Percentiles rank a stretch among this genome's conserved stretches.
Conservation (phyloP, 2,329 filamentous ascomycete species). For the Beauveria medogensis region DNA sequence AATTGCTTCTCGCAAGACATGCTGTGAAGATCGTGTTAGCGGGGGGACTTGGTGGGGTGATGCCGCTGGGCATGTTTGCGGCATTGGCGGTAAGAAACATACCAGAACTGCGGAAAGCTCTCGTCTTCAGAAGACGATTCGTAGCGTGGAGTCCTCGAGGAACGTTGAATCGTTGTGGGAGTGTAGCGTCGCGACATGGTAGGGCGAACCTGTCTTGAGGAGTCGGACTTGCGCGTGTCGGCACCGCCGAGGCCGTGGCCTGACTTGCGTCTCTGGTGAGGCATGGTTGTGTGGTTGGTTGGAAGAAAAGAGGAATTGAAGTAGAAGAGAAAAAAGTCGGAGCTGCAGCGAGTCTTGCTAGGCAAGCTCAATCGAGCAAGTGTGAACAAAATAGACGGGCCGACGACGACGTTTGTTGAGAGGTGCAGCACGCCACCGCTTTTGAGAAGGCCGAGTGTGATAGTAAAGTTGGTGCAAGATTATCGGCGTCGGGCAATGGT, state of each 20-base stretch:
- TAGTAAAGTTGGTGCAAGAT: neutral
- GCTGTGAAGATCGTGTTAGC: constrained; percentile 30
- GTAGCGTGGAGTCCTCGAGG: constrained; percentile 43
- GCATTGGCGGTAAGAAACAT: constrained; percentile 24
- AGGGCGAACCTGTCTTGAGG: constrained; percentile 40
- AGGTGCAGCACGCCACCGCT: constrained; percentile 1
- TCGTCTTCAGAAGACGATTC: constrained; percentile 51
- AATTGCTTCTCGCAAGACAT: constrained; percentile 64
- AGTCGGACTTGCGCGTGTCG: constrained; percentile 44
- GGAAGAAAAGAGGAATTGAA: neutral
- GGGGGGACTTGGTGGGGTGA: constrained; percentile 12
- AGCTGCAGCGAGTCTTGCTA: neutral
- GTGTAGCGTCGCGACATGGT: constrained; percentile 37
- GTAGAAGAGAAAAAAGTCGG: neutral
- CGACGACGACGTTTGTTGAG: neutral
- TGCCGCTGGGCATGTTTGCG: constrained; percentile 12
- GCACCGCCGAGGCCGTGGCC: constrained; percentile 47
- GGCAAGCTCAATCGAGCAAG: neutral
- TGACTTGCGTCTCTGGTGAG: constrained; percentile 50
- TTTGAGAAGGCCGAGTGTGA: neutral
- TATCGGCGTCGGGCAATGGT: constrained; percentile 6
- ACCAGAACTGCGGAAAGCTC: constrained; percentile 60
- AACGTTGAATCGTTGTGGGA: constrained; percentile 41
- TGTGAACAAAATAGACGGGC: neutral
- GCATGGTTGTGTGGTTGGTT: constrained; percentile 31